Evolutionary conservation across 2,329 filamentous ascomycete genomes (phyloP).

Genomic region (Aspergillus bombycis): DNA sequence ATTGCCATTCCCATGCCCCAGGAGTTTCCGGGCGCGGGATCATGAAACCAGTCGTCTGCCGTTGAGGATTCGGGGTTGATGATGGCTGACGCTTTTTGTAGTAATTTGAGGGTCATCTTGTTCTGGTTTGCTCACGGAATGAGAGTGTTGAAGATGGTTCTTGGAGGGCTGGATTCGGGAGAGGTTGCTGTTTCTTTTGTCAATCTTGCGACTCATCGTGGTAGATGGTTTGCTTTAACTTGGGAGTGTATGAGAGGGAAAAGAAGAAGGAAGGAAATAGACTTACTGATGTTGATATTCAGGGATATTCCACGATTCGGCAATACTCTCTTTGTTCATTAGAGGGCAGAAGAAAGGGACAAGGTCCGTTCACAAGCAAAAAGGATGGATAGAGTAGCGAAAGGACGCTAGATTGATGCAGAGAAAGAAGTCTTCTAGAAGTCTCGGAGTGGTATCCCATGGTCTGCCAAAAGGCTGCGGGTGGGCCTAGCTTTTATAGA

Average conservation of each 20-base stretch:
- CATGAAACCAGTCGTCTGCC: background rate
- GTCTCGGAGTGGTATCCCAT: background rate
- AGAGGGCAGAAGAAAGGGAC: background rate
- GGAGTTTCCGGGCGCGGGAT: background rate
- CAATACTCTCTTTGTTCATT: background rate
- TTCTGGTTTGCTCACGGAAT: background rate
- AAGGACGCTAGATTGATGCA: background rate
- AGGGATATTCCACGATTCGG: no score
- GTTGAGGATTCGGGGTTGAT: background rate
- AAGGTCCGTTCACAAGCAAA: background rate
- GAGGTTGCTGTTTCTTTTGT: background rate
- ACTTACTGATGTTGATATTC: no score
- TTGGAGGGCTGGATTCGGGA: no score
- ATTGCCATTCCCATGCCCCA: background rate
- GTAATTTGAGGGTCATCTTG: background rate
- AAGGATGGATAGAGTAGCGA: background rate
- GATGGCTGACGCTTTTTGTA: background rate
- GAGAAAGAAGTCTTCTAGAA: background rate
- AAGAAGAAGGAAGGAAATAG: no score
- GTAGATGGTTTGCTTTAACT: background rate
- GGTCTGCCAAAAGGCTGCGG: background rate
- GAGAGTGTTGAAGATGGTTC: background rate
- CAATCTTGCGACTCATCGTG: background rate
- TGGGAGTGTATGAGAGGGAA: background rate
- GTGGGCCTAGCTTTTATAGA: background rate